These are phyloP conservation scores for Colletotrichum sp. DNA, from an alignment of 2,329 filamentous ascomycete genomes.

Conservation along the genomic window DNA sequence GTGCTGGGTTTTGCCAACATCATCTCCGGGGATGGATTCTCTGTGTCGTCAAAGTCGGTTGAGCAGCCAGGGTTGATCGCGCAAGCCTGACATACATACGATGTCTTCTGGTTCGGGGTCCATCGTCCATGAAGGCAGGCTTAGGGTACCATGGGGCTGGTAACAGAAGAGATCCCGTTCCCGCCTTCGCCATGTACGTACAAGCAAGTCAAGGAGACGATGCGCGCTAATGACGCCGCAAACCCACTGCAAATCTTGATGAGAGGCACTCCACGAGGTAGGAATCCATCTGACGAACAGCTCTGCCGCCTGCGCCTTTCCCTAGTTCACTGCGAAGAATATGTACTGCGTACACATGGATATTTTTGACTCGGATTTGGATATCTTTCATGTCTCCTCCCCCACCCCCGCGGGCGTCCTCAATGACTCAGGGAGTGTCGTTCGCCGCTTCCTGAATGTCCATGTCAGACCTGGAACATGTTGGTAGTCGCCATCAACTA, in stretches of 20 bases:
- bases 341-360: background rate
- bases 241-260: background rate
- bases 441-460: background rate
- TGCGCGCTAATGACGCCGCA: background rate
- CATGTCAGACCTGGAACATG: background rate
- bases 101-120: background rate
- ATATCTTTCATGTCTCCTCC: background rate
- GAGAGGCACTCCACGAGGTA: background rate
- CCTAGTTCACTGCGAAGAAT: background rate
- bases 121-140: background rate
- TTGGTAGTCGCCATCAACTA: background rate
- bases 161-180: background rate
- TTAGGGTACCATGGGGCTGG: background rate
- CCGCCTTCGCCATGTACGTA: background rate
- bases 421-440: background rate
- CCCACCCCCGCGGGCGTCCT: background rate
- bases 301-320: background rate
- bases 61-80: background rate
- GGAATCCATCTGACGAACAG: background rate
- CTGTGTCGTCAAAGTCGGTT: background rate
- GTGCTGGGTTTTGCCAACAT: background rate
- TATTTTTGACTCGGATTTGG: background rate
- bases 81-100: background rate
- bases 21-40: slow-evolving; percentile 6
- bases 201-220: background rate